Evolutionary conservation across 495 filamentous ascomycete genomes (phyloP), one percentile per base, ranked within the genome.

Genomic region (Letharia lupina): DNA sequence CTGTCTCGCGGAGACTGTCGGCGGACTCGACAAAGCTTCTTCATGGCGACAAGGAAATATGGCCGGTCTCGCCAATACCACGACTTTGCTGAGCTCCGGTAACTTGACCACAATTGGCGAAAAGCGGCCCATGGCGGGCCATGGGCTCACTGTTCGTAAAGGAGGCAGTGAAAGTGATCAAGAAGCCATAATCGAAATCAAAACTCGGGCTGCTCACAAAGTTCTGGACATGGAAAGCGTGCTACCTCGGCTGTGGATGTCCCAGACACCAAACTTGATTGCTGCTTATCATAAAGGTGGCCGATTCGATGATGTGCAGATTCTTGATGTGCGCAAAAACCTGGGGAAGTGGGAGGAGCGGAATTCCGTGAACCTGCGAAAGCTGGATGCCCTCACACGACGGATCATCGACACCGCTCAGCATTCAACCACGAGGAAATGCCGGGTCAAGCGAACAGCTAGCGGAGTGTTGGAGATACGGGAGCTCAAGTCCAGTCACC

Each of bases 191-290:
- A 83, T 89, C 69, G 87, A 89, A 62, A 74, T 89, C 61, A 89
- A 89, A 68, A 91, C 88, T 1, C 80, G 84, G 6, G 79, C 77
- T 33, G 70, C 77, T 52, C 74, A 75, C 40, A 70, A 70, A 33
- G 66, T 73, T 35, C 67, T 79, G 11, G 72, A 79, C 35, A 73
- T 84, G 56, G 66, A 54, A 3, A 81, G 83, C 3, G 76, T 84
- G 48, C 68, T 86, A 16, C 79, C 82, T 6, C 77, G 84, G 2
- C 76, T 89, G 10, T 89, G 86, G 86, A 39, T 88, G 0, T 67
- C 76, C 2, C 87, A 88, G 62, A 83, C 85, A 59, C 83, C 85
- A 0, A 83, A 84, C 60, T 81, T 90, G 56, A 70, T 90, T 35
- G 73, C 87, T 1, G 86, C 82, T 10, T 86, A 82, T 63, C 87